Percentiles rank a stretch among this genome's conserved stretches.
These are phyloP conservation scores for Butyriboletus appendiculatus DNA, from an alignment of 1,284 basidiomycete genomes.

Conservation along the genomic window DNA sequence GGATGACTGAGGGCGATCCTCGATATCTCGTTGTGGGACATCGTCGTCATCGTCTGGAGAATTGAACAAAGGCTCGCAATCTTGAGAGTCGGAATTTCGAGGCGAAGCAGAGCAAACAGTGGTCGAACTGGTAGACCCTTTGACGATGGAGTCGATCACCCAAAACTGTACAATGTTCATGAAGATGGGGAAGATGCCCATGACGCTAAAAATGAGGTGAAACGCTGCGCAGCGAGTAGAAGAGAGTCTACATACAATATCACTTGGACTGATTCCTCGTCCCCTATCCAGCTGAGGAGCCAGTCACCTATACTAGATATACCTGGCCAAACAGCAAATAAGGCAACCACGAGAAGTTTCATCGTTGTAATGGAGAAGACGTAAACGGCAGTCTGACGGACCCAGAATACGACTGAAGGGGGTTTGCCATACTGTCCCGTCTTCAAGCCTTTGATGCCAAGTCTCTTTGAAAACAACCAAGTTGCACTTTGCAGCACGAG, in stretches of 20 bases:
- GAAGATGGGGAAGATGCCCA: constrained; percentile 91
- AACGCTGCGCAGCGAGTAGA: constrained; percentile 1
- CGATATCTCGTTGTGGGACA: constrained; percentile 43
- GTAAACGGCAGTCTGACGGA: constrained; percentile 85
- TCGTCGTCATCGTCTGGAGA: constrained; percentile 58
- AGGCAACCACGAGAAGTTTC: constrained; percentile 82
- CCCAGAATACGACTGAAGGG: constrained; percentile 74
- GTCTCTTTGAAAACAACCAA: constrained; percentile 62
- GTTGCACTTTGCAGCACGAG: constrained; percentile 72
- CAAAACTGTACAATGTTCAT: constrained; percentile 94
- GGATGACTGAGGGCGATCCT: constrained; percentile 40
- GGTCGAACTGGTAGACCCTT: constrained; percentile 51
- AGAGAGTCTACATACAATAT: constrained; percentile 63
- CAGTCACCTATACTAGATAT: constrained; percentile 79
- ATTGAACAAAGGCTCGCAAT: constrained; percentile 60
- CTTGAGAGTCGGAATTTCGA: constrained; percentile 41
- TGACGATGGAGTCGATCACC: constrained; percentile 87
- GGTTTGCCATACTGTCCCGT: constrained; percentile 89
- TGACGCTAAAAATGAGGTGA: constrained; percentile 53
- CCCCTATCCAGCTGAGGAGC: constrained; percentile 76
- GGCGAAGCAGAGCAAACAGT: constrained; percentile 41
- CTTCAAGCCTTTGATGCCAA: constrained; percentile 75
- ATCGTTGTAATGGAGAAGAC: constrained; percentile 83
- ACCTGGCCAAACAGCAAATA: constrained; percentile 72
- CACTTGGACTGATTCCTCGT: constrained; percentile 69